Conservation (phyloP, 805 yeast species). For the Saturnispora galanensis region DNA sequence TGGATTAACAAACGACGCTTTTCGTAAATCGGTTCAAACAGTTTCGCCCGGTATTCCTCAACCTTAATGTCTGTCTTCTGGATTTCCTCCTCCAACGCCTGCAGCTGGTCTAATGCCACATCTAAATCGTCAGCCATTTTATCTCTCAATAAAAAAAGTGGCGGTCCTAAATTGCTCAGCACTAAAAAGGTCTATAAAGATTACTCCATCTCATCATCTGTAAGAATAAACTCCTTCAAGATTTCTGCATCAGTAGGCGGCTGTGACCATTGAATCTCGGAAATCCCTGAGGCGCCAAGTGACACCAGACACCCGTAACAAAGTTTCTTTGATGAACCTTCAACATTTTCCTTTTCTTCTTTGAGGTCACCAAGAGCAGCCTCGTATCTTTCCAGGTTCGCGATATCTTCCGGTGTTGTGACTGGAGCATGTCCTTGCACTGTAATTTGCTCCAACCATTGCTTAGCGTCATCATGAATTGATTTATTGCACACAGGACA, state of each 20-base stretch:
- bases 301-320: conserved; percentile 76
- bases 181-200: not conserved
- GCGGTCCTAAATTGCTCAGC: not conserved
- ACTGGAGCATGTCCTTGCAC: conserved; percentile 46
- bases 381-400: conserved; percentile 20
- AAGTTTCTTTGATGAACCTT: conserved; percentile 22
- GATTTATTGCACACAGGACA: conserved; percentile 52
- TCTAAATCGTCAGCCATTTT: conserved; percentile 6
- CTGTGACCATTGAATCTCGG: conserved; percentile 25
- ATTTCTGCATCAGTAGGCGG: conserved; percentile 21
- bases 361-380: conserved; percentile 4
- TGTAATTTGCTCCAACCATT: conserved; percentile 64
- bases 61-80: conserved; percentile 47
- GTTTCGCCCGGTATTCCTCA: conserved; percentile 41
- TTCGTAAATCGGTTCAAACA: conserved; percentile 48
- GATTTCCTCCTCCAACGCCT: conserved; percentile 37
- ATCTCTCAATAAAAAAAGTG: not conserved
- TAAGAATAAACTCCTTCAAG: conserved; percentile 19
- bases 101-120: conserved; percentile 1
- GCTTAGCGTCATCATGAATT: conserved; percentile 47
- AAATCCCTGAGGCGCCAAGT: conserved; percentile 32
- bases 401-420: conserved; percentile 32
- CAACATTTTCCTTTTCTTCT: not conserved
- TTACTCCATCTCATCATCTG: conserved; percentile 7
- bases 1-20: conserved; percentile 44